Conservation (phyloP, 768 basidiomycete genomes). For the Leccinum rimulosum region DNA sequence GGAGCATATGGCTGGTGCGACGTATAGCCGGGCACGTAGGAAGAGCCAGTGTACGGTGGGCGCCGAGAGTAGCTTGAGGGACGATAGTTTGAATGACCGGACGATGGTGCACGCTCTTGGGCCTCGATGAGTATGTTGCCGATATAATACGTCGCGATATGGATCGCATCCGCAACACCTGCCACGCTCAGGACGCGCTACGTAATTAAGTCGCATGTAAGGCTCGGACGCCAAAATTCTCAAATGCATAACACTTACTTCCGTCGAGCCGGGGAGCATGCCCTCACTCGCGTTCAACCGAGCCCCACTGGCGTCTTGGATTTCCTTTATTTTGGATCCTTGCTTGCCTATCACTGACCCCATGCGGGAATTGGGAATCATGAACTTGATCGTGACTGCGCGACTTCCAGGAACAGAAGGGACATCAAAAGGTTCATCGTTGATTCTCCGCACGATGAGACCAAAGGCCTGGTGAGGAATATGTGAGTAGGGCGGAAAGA, state of each 20-base stretch:
- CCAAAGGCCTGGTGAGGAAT: conserved; percentile 78
- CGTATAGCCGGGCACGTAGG: conserved; percentile 69
- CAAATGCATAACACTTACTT: conserved; percentile 52
- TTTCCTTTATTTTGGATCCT: conserved; percentile 98
- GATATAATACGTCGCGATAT: conserved; percentile 99
- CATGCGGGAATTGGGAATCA: conserved; percentile 99
- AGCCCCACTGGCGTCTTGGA: conserved; percentile 97
- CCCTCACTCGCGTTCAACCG: conserved; percentile 95
- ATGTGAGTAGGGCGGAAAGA: neutral
- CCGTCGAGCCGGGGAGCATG: conserved; percentile 98
- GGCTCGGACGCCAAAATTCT: conserved; percentile 3
- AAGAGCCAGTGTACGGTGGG: conserved; percentile 49
- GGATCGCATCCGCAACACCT: conserved; percentile 97
- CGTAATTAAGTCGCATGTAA: conserved; percentile 16
- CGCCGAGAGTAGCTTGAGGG: conserved; percentile 60
- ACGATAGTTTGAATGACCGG: conserved; percentile 55
- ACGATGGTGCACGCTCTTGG: conserved; percentile 77
- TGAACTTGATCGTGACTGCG: conserved; percentile 99
- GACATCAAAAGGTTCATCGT: conserved; percentile 97
- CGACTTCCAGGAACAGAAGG: conserved; percentile 97
- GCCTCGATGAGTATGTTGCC: conserved; percentile 96
- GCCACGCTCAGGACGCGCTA: conserved; percentile 97
- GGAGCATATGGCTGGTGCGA: conserved; percentile 43
- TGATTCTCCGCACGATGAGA: conserved; percentile 96
- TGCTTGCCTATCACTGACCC: conserved; percentile 98